Percentiles rank a stretch among this genome's conserved stretches.
Conservation (phyloP, 768 basidiomycete genomes). For the Kwoniella dendrophila region DNA sequence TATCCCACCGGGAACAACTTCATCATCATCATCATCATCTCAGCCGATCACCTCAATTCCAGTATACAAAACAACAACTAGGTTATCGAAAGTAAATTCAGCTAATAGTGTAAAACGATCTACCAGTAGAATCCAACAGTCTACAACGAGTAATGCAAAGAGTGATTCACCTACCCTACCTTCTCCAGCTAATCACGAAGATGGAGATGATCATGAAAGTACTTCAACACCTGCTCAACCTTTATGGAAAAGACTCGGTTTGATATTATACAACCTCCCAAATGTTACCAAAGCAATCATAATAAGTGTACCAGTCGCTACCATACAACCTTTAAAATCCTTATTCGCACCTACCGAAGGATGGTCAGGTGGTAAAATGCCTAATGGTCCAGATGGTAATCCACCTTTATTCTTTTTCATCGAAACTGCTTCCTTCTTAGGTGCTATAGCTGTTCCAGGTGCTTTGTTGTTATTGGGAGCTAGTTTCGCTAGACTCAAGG, state of each 20-base stretch:
- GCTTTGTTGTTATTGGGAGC: constrained; percentile 57
- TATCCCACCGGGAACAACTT: neutral
- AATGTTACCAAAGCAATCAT: constrained; percentile 56
- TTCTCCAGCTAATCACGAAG: too few species aligned
- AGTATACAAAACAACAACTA: too few species aligned
- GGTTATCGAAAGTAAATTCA: too few species aligned
- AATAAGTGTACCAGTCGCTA: constrained; percentile 57
- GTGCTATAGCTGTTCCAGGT: constrained; percentile 52
- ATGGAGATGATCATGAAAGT: too few species aligned
- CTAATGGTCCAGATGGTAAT: constrained; percentile 59
- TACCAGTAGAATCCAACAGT: too few species aligned
- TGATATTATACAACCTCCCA: neutral
- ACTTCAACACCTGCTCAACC: neutral
- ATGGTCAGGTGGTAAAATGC: constrained; percentile 54
- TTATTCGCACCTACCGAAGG: constrained; percentile 57
- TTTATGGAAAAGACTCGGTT: neutral
- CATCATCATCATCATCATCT: too few species aligned
- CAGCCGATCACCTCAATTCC: too few species aligned
- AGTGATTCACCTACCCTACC: neutral
- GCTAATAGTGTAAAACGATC: too few species aligned
- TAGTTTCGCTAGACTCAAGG: constrained; percentile 57
- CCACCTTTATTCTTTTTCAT: constrained; percentile 59
- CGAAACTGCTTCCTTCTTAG: constrained; percentile 55
- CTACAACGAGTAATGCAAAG: too few species aligned
- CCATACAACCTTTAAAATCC: constrained; percentile 58